Percentiles rank a stretch among this genome's conserved stretches.
Conservation (phyloP, 441 rosid genomes). For the Rhodomyrtus psidioides region DNA sequence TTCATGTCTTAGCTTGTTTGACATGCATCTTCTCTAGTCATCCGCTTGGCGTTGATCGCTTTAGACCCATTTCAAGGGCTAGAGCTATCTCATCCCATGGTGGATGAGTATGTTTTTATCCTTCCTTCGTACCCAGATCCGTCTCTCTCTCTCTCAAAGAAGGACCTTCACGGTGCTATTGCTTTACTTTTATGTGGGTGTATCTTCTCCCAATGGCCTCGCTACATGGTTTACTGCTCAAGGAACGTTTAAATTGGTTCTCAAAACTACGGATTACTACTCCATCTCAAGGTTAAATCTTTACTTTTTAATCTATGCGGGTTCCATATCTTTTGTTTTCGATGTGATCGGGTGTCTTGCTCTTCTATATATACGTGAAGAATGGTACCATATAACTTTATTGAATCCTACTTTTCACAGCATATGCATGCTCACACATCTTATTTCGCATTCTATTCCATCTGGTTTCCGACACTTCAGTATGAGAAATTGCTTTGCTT, state of each 20-base stretch:
- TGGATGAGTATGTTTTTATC: neutral
- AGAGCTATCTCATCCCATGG: neutral
- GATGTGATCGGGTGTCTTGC: neutral
- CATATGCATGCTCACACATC: neutral
- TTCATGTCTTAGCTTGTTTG: neutral
- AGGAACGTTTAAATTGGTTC: neutral
- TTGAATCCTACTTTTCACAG: neutral
- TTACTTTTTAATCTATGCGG: neutral
- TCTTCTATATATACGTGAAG: neutral
- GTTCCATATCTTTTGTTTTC: neutral
- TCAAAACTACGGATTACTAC: neutral
- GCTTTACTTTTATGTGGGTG: neutral
- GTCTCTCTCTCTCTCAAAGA: neutral
- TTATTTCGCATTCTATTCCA: neutral
- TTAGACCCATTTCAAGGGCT: neutral
- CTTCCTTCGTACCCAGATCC: neutral
- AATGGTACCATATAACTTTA: neutral
- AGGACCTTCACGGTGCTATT: neutral
- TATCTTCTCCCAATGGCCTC: neutral
- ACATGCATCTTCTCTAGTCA: neutral
- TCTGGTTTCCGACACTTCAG: neutral
- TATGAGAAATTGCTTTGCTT: neutral
- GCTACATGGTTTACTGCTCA: neutral
- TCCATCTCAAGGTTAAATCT: neutral
- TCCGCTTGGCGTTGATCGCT: neutral